Evolutionary conservation across 2,329 filamentous ascomycete species (phyloP).

Genomic region (Trichoderma arundinaceum): DNA sequence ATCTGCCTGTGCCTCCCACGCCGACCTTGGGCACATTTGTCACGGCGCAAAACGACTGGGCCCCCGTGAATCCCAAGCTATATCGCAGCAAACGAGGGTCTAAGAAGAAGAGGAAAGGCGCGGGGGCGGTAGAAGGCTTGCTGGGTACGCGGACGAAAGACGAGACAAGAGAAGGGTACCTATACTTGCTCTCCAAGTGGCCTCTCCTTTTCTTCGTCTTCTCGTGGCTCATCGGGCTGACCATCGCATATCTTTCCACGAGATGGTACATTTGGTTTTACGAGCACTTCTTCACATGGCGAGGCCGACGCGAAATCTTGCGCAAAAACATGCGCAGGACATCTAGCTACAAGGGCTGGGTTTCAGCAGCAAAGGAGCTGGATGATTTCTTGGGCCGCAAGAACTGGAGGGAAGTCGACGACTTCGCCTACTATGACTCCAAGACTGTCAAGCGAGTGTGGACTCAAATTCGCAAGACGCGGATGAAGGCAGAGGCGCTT

Average conservation of each 20-base stretch:
- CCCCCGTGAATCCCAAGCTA: conserved; percentile 79
- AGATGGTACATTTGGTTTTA: conserved; percentile 90
- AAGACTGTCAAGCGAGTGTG: conserved; percentile 80
- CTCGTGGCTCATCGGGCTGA: conserved; percentile 78
- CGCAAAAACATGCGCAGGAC: conserved; percentile 73
- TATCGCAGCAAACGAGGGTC: conserved; percentile 48
- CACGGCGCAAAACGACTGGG: conserved; percentile 94
- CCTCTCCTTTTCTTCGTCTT: conserved; percentile 81
- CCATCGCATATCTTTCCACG: conserved; percentile 75
- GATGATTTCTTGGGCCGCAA: conserved; percentile 83
- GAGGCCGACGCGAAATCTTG: conserved; percentile 75
- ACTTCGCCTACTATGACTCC: conserved; percentile 85
- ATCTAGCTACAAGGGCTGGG: conserved; percentile 82
- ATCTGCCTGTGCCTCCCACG: conserved; percentile 38
- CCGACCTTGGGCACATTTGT: conserved; percentile 65
- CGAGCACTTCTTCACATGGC: conserved; percentile 90
- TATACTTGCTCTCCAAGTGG: conserved; percentile 91
- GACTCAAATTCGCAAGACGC: conserved; percentile 72
- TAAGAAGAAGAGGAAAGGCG: conserved; percentile 47
- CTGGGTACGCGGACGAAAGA: conserved; percentile 72
- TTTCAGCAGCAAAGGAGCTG: conserved; percentile 75
- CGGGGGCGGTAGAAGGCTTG: conserved; percentile 48
- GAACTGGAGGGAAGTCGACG: conserved; percentile 77
- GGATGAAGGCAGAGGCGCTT: conserved; percentile 63
- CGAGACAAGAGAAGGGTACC: conserved; percentile 91